A percentile compares a stretch with the other conserved stretches of the same genome.
These are phyloP conservation scores for Glycyrrhiza uralensis DNA, from an alignment of 306 rosid species.

Conservation along the genomic window DNA sequence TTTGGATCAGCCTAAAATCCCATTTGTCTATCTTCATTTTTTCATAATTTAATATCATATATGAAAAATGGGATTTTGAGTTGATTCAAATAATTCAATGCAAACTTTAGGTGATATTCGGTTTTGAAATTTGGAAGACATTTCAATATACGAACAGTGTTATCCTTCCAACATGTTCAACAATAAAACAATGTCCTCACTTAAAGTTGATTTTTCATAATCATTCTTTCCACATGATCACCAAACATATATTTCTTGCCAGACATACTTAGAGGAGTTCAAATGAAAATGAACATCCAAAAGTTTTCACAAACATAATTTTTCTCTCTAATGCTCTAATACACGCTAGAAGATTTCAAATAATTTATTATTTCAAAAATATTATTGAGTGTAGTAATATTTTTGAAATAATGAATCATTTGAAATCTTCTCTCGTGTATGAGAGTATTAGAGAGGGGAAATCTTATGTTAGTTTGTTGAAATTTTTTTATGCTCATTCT, in stretches of 20 bases:
- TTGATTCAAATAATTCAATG: too few species aligned
- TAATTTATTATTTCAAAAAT: conserved; percentile 18
- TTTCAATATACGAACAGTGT: conserved; percentile 32
- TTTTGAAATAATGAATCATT: too few species aligned
- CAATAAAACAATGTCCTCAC: conserved; percentile 51
- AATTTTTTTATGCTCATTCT: too few species aligned
- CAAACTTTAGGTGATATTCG: too few species aligned
- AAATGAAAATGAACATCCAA: conserved; percentile 54
- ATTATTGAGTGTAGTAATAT: too few species aligned
- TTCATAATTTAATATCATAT: too few species aligned
- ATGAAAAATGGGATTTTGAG: too few species aligned
- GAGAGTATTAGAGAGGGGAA: too few species aligned
- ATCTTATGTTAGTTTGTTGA: too few species aligned
- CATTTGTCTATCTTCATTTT: too few species aligned
- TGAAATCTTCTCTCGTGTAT: too few species aligned
- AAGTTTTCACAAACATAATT: conserved; percentile 51
- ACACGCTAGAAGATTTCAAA: conserved; percentile 38
- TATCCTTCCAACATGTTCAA: conserved; percentile 71
- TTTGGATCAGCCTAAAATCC: too few species aligned
- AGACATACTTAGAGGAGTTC: conserved; percentile 31
- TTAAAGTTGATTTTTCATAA: conserved; percentile 38
- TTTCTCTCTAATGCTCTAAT: conserved; percentile 42
- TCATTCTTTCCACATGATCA: conserved; percentile 30
- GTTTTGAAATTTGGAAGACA: conserved; percentile 35
- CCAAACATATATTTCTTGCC: conserved; percentile 35